phyloP scores from a whole-genome alignment of 495 filamentous ascomycete genomes.

The Arthonia radiata region DNA sequence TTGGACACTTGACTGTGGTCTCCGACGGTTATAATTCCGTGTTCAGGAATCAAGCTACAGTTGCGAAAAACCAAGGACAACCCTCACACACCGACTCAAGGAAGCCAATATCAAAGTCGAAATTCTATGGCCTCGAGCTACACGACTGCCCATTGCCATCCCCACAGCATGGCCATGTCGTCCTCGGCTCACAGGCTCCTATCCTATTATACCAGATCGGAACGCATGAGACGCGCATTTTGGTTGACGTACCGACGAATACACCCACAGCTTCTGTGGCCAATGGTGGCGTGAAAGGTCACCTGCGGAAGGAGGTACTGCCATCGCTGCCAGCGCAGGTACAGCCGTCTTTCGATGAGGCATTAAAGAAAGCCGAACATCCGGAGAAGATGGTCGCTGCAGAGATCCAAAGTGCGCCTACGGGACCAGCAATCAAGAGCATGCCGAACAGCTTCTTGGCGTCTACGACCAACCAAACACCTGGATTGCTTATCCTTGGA shows the following conservation, averaged over 20 bases:
- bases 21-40: conserved; percentile 86
- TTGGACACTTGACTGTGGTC: conserved; percentile 64
- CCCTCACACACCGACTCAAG: no score
- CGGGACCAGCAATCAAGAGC: conserved; percentile 37
- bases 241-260: conserved; percentile 74
- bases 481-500: conserved; percentile 60
- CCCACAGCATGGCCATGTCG: conserved; percentile 59
- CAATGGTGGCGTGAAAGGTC: conserved; percentile 58
- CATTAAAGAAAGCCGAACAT: conserved; percentile 52
- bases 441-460: conserved; percentile 95
- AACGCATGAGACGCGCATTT: conserved; percentile 69
- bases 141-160: conserved; percentile 59
- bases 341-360: conserved; percentile 46
- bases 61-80: no score
- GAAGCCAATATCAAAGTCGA: conserved; percentile 49
- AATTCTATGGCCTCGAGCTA: conserved; percentile 82
- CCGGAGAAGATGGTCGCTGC: no score
- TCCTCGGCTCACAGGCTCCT: conserved; percentile 55
- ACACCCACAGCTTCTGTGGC: conserved; percentile 40
- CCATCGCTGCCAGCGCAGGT: conserved; percentile 50
- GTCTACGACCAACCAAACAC: conserved; percentile 38
- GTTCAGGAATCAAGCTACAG: conserved; percentile 66
- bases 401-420: no score
- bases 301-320: conserved; percentile 52
- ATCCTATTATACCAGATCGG: conserved; percentile 95